Evolutionary conservation across 768 basidiomycete species (phyloP), one percentile per base, ranked within the genome.

Genomic region (Macrolepiota fuliginosa): DNA sequence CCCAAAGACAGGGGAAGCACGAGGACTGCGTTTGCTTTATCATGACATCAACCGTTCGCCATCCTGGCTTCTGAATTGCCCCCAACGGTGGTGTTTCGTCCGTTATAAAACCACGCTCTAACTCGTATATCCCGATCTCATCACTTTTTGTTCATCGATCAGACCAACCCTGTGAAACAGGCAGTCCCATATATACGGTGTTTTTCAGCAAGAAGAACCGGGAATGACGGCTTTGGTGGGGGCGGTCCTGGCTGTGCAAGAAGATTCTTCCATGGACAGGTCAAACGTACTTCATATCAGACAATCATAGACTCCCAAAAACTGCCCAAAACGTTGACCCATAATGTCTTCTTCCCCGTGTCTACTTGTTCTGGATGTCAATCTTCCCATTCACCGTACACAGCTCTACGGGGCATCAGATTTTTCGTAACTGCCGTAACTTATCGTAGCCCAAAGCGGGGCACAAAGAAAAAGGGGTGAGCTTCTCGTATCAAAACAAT

Each of bases 61-160:
- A 40, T 12, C 39, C 39, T 40, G 39, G 9, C 1, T 1, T 13
- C 12, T 40, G 39, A 40, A 29, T 39, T 32, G 55, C 42, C 42
- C 42, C 19, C n/a, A 29, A 22, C 13, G 11, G 25, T 25, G 56
- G 15, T 57, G 25, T 29, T 57, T 57, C 32, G 56, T 37, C 56
- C 42, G 56, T 57, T 49, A 36, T 49, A 57, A 57, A 36, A 13
- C 42, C 42, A 24, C 37, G 22, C 35, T 13, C 36, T 6, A 54
- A 37, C 12, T 35, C 53, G 22, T 24, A 9, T 17, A 12, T 24
- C 57, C 47, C 17, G 25, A 39, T 58, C 47, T 50, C n/a, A 39
- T 57, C 56, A 32, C 29, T 37, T 40, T 58, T 5, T 5, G 17
- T 51, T 50, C 22, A 58, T 58, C 57, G 57, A 50, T 58, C 19